Base-by-base conservation (phyloP, 139 green algal genomes). In the Chlamydomonas incerta region DNA sequence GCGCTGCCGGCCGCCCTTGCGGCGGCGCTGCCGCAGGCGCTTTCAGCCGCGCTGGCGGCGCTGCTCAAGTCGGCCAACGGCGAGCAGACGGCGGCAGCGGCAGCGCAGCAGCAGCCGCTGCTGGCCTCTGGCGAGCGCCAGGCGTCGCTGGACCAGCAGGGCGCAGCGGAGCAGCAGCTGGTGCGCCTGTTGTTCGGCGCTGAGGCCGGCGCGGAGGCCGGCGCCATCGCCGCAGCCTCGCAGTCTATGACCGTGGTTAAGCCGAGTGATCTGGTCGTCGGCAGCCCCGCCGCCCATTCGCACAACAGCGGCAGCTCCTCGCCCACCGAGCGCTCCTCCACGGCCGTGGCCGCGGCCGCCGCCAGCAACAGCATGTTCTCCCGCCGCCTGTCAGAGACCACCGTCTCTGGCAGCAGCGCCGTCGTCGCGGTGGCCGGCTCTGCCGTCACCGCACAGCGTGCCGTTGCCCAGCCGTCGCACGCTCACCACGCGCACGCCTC, bases 71-170 rank as follows among this genome's bases (percentile, higher is more conserved):
- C 34, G 33, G 35, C 60, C 31, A 17, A 28, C 60, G 37, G 18
- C 37, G 69, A 5, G 17, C 14, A 37, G 24, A n/a, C 50, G 47
- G 31, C n/a, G 13, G 29, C 46, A 21, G 47, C 72, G 29, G 72
- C 71, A 28, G 29, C 15, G 13, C 3, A 29, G 0, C 52, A 35
- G 6, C 23, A 26, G 57, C 3, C 57, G 57, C 57, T 26, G 10
- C 57, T 24, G 23, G 57, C 57, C 65, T 15, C 10, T 1, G 65
- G n/a, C 23, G 77, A 74, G 18, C 60, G 63, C 47, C 79, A 75
- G 79, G 46, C 52, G 23, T 73, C 63, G 14, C 66, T 85, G 37
- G 79, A 85, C 37, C 79, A 75, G 79, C 79, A 85, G 66, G 33
- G 65, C 67, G 79, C 79, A 10, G 79, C 79, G 8, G 79, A 85